Percentiles rank a stretch among this genome's conserved stretches.
These are phyloP conservation scores for Trichoderma gamsii DNA, from an alignment of 495 filamentous ascomycete species.

Conservation along the genomic window DNA sequence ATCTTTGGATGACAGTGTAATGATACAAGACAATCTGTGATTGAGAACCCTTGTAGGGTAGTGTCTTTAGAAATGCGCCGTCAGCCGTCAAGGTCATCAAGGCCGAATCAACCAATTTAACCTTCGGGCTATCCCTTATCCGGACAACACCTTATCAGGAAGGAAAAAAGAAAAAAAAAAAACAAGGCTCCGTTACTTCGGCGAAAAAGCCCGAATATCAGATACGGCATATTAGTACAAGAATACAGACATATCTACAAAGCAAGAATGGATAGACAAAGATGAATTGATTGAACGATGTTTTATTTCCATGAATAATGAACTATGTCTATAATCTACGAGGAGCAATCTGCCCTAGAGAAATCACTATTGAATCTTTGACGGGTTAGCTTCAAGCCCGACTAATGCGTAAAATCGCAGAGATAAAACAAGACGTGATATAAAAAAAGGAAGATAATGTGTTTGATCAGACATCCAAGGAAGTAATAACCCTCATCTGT, in stretches of 20 bases:
- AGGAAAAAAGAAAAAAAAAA: not conserved
- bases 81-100: no score
- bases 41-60: no score
- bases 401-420: not conserved
- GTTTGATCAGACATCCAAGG: conserved; percentile 60
- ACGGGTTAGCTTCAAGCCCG: not conserved
- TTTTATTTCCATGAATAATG: not conserved
- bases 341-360: not conserved
- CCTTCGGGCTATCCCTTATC: not conserved
- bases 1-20: no score
- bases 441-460: conserved; percentile 27
- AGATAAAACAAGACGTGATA: conserved; percentile 24
- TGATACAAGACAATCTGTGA: no score
- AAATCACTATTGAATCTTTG: not conserved
- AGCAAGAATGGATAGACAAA: no score
- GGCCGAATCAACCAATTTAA: no score
- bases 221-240: not conserved
- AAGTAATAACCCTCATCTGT: conserved; percentile 53
- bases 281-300: no score
- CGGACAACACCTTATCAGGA: not conserved
- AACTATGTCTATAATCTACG: not conserved
- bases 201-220: not conserved
- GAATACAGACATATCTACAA: no score
- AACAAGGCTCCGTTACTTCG: not conserved
- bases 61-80: no score